These are phyloP conservation scores for Tausonia pullulans DNA, from an alignment of 1,284 basidiomycete genomes.

Conservation along the genomic window DNA sequence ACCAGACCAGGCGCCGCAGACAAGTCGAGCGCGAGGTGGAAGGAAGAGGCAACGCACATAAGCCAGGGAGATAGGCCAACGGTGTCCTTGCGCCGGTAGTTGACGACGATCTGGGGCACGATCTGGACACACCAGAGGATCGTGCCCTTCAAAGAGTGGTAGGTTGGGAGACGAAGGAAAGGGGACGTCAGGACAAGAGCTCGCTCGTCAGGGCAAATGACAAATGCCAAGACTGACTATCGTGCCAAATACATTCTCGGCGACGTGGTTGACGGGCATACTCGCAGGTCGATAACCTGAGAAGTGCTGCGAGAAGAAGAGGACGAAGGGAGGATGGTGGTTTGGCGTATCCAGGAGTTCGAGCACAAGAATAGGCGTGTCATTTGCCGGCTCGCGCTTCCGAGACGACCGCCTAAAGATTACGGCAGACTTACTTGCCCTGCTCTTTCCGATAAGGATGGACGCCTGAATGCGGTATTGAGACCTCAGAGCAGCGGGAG, in stretches of 20 bases:
- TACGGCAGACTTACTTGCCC: too few species aligned
- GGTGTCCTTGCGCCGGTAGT: constrained; percentile 57
- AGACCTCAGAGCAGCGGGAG: too few species aligned
- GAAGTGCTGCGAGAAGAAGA: too few species aligned
- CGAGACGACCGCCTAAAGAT: too few species aligned
- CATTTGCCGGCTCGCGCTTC: too few species aligned
- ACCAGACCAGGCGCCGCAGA: background rate
- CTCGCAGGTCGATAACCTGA: background rate
- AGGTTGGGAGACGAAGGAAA: background rate
- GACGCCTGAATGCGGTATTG: too few species aligned
- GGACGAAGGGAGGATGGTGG: too few species aligned
- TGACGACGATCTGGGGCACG: constrained; percentile 59
- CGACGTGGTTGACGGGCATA: constrained; percentile 26
- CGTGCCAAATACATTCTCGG: constrained; percentile 52
- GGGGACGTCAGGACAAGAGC: background rate
- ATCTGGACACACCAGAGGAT: constrained; percentile 44
- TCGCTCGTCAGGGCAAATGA: too few species aligned
- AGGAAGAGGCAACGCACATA: constrained; percentile 38
- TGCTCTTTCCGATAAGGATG: too few species aligned
- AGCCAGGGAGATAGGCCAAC: constrained; percentile 59
- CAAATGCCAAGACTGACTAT: constrained; percentile 33
- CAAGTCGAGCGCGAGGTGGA: background rate
- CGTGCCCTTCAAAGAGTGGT: background rate
- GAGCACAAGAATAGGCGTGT: too few species aligned
- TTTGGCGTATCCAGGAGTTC: too few species aligned